These are phyloP conservation scores for Pichia californica DNA, from an alignment of 805 yeast species.

Conservation along the genomic window DNA sequence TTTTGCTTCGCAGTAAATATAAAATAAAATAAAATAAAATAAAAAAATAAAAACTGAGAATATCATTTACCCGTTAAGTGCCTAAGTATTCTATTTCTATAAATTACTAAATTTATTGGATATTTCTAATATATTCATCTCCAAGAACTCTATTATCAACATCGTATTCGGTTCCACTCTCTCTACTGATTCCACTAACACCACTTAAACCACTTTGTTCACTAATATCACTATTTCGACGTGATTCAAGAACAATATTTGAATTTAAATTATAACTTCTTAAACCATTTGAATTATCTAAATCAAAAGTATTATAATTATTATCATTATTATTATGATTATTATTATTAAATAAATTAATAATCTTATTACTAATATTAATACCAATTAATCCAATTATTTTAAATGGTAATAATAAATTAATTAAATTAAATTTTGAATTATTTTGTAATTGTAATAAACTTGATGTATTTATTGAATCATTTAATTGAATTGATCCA, in stretches of 20 bases:
- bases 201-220: too few relatives aligned
- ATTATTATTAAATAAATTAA: not conserved
- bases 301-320: too few relatives aligned
- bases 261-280: constrained; percentile 20
- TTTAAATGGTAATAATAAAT: not conserved
- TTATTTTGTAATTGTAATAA: too few relatives aligned
- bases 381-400: not conserved
- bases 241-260: constrained; percentile 4
- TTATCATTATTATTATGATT: too few relatives aligned
- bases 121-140: constrained; percentile 24
- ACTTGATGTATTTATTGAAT: not conserved
- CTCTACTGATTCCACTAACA: not conserved
- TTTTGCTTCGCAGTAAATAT: too few relatives aligned
- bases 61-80: too few relatives aligned
- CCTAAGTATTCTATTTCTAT: too few relatives aligned
- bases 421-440: not conserved
- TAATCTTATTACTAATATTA: not conserved
- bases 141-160: constrained; percentile 24
- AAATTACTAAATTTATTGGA: not conserved
- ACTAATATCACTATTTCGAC: not conserved
- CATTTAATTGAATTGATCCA: constrained; percentile 5
- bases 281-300: too few relatives aligned
- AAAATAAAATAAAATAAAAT: too few relatives aligned
- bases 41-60: too few relatives aligned
- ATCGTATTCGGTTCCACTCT: constrained; percentile 18